Evolutionary conservation across 345 rosid species (phyloP).

Genomic region (Sonneratia caseolaris): DNA sequence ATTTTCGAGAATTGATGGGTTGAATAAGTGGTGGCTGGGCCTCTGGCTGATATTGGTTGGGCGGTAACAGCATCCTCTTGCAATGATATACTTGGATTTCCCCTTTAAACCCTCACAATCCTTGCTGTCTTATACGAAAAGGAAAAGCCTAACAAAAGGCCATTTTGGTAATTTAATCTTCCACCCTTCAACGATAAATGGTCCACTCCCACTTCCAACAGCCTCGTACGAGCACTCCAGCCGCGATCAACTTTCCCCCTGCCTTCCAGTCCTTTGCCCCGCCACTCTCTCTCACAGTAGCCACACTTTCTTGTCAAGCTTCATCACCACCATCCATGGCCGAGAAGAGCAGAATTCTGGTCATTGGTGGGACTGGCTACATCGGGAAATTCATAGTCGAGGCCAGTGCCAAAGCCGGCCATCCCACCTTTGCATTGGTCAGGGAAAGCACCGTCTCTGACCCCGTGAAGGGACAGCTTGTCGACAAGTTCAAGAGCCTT

Average conservation of each 20-base stretch:
- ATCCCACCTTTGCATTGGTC: conserved; percentile 54
- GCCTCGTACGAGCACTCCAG: neutral
- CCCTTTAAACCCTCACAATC: too few relatives aligned
- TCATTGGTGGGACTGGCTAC: conserved; percentile 71
- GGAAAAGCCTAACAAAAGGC: too few relatives aligned
- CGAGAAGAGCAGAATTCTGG: conserved; percentile 52
- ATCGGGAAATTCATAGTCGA: conserved; percentile 59
- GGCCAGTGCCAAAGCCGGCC: conserved; percentile 47
- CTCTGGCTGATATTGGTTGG: too few relatives aligned
- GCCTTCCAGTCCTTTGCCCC: conserved; percentile 6
- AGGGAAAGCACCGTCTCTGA: conserved; percentile 44
- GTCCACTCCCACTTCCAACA: too few relatives aligned
- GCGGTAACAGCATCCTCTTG: too few relatives aligned
- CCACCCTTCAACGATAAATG: too few relatives aligned
- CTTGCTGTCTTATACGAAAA: too few relatives aligned
- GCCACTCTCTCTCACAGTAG: neutral
- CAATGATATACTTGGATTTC: too few relatives aligned
- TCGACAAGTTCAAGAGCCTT: conserved; percentile 40
- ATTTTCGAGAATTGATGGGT: too few relatives aligned
- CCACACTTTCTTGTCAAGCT: neutral
- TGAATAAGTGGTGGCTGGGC: too few relatives aligned
- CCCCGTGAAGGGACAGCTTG: conserved; percentile 37
- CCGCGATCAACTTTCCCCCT: neutral
- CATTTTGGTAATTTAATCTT: too few relatives aligned
- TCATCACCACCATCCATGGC: conserved; percentile 27